Evolutionary conservation across 805 yeast species (phyloP), one percentile per base, ranked within the genome.

Genomic region (Candida endomychidarum): DNA sequence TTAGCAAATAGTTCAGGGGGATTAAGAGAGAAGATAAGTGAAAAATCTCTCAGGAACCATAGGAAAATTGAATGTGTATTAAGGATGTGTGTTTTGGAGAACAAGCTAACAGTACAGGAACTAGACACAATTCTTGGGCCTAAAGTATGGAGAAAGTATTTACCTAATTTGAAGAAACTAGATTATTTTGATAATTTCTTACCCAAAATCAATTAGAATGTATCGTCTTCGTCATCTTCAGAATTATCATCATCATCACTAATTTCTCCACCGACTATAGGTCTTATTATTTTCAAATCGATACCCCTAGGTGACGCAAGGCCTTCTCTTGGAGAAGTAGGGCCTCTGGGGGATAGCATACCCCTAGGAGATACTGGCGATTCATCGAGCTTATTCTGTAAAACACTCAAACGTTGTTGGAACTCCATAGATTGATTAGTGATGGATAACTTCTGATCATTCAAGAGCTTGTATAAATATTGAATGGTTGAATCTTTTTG

Each of bases 201-300:
- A n/a, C 9, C 9, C 8, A 20, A 15, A 4, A 5, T n/a, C 5
- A 16, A 16, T 26, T 26, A 35, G 16, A 29, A 37, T 3, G 34
- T 23, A 18, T 33, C 34, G 26, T 31, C 39, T 8, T 19, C 17
- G 20, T 42, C 26, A 20, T 41, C 43, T 14, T 26, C 33, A n/a
- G n/a, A n/a, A 5, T 41, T 43, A 15, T 23, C 25, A 12, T 40
- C 42, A 14, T 40, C 43, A 15, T 35, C 34, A 11, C 15, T 19
- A 16, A 25, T 41, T 8, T 59, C 63, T 6, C 81, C 81, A 1
- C 85, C 84, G 39, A 81, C 65, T 27, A 80, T 47, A 3, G 86
- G 85, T 55, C 80, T 81, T 14, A 81, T 78, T 6, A 83, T 81
- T 38, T 78, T 61, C 44, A 80, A 61, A 53, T 79, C 77, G 35